Evolutionary conservation across 331 rosid species (phyloP).

Genomic region (Acacia concinna): DNA sequence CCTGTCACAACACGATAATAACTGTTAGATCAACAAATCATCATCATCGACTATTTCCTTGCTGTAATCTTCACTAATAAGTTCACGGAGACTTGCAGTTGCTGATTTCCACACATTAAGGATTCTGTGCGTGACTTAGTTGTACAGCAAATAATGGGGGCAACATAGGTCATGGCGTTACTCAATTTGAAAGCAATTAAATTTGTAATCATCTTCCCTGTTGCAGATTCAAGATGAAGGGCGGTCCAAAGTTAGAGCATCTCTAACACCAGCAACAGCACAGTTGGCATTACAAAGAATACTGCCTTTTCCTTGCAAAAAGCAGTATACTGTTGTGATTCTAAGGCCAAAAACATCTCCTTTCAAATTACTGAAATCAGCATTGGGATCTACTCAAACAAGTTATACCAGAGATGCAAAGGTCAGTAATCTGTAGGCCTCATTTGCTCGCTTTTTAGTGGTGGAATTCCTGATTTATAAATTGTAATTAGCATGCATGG

Average conservation of each 20-base stretch:
- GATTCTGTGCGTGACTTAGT: background rate
- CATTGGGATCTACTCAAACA: constrained; percentile 46
- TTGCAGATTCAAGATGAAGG: constrained; percentile 82
- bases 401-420: constrained; percentile 54
- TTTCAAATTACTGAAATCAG: constrained; percentile 55
- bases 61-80: constrained; percentile 7
- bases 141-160: constrained; percentile 9
- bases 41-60: background rate
- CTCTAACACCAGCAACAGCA: constrained; percentile 62
- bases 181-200: background rate
- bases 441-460: background rate
- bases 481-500: background rate
- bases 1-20: background rate
- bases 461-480: background rate
- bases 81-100: constrained; percentile 1
- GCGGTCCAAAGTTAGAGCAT: constrained; percentile 65
- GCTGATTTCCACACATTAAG: background rate
- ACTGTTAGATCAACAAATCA: background rate
- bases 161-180: constrained; percentile 8
- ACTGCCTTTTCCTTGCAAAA: constrained; percentile 82
- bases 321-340: constrained; percentile 82
- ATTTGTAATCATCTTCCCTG: constrained; percentile 10
- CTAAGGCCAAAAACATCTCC: constrained; percentile 72
- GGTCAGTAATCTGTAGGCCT: constrained; percentile 44
- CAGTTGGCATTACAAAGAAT: constrained; percentile 73